Percentiles rank a stretch among this genome's conserved stretches.
Conservation (phyloP, 2,329 filamentous ascomycete genomes). For the Botrytis deweyae region DNA sequence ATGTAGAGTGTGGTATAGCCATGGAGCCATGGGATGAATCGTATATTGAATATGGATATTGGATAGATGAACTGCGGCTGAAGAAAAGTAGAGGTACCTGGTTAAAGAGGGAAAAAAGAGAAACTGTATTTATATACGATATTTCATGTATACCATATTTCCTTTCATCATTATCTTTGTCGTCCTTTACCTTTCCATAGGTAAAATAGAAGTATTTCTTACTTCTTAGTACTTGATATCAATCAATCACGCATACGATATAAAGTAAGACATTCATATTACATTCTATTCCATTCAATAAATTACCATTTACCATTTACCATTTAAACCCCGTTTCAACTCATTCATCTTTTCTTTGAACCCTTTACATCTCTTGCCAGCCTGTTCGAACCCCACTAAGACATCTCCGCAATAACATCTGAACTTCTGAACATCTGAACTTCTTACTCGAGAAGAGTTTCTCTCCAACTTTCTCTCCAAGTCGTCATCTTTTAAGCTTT, state of each 20-base stretch:
- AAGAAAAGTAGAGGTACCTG: neutral
- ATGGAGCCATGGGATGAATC: no score
- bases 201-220: no score
- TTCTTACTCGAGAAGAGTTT: constrained; percentile 14
- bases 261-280: neutral
- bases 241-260: neutral
- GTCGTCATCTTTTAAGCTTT: neutral
- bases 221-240: neutral
- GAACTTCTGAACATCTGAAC: neutral
- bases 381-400: constrained; percentile 23
- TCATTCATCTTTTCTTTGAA: constrained; percentile 9
- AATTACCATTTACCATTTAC: neutral
- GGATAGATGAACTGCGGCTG: constrained; percentile 5
- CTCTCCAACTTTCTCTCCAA: neutral
- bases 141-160: neutral
- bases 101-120: neutral
- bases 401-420: constrained; percentile 18
- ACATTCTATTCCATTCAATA: neutral
- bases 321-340: neutral
- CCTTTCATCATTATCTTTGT: neutral
- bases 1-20: no score
- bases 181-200: neutral
- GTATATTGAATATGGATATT: no score
- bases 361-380: constrained; percentile 18
- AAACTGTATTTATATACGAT: neutral